Percentiles rank a stretch among this genome's conserved stretches.
These are phyloP conservation scores for Pseudogymnoascus sp. DNA, from an alignment of 2,329 filamentous ascomycete species.

Conservation along the genomic window DNA sequence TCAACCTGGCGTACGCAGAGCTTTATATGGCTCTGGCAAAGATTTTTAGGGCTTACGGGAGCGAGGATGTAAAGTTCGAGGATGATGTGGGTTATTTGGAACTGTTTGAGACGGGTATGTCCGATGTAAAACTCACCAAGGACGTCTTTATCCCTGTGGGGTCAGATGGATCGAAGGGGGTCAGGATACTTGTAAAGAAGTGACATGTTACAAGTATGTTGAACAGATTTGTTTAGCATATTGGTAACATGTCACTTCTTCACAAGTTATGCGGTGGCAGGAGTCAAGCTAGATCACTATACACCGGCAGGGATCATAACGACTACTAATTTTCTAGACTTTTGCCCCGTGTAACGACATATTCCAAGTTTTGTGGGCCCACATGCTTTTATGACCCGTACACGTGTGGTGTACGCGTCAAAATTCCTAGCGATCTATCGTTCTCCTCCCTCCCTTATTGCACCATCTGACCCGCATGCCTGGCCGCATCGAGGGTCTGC, in stretches of 20 bases:
- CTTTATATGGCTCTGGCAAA: constrained; percentile 15
- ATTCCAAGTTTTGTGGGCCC: neutral
- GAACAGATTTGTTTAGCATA: neutral
- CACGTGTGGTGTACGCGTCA: neutral
- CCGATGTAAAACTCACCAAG: constrained; percentile 18
- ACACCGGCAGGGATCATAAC: neutral
- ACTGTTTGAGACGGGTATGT: constrained; percentile 21
- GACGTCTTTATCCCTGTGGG: constrained; percentile 17
- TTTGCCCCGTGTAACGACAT: neutral
- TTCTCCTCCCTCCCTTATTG: too few relatives aligned
- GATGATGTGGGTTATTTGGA: constrained; percentile 18
- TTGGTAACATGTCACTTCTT: too few relatives aligned
- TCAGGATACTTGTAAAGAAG: constrained; percentile 10
- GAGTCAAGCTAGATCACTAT: neutral
- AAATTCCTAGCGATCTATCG: too few relatives aligned
- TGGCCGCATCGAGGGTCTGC: too few relatives aligned
- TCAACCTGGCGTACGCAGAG: constrained; percentile 20
- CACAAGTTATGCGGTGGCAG: neutral
- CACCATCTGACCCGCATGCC: too few relatives aligned
- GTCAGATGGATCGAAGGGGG: constrained; percentile 13
- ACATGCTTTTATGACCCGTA: neutral
- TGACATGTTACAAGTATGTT: neutral
- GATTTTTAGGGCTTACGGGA: constrained; percentile 16
- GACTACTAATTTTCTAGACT: neutral
- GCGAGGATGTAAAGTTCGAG: constrained; percentile 16